Base-by-base conservation (phyloP, 2,329 filamentous ascomycete species). In the Hypoxylon sp. region DNA sequence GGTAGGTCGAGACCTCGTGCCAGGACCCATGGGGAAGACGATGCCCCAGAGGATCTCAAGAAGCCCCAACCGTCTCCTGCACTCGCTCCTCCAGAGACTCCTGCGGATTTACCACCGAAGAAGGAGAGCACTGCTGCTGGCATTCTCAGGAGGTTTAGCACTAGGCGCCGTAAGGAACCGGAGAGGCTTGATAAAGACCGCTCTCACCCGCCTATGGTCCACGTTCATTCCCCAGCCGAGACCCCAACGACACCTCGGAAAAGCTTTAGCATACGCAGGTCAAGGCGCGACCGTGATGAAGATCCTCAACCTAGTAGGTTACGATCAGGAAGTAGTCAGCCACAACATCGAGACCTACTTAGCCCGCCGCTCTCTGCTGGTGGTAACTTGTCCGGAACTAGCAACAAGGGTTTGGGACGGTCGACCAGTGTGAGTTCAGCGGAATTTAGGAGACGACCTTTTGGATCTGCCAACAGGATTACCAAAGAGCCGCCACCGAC, bases 11-110 rank as follows among this genome's bases (percentile, higher is more conserved):
- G 96, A 54, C 93, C 94, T 6, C 88, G 96, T 53, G 94, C 96
- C 37, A 88, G 96, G 71, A 98, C 96, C 0, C 95, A 98, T 76
- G 96, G 95, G 15, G 96, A 98, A 79, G 95, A 98, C 69, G 96
- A 99, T 64, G 87, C 93, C 10, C 87, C 90, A 0, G 93, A 97
- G 53, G 86, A 86, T 6, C 82, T 92, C 77, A 91, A 93, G 79
- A 88, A 89, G 71, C 80, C 91, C 19, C 88, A 90, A 79, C 85
- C 69, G 75, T 85, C 70, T 74, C 86, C 74, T 78, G 80, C 69
- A 77, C 84, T 72, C 78, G 81, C 42, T 80, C 85, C 63, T 79
- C 87, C 73, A 75, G 86, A 90, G 27, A 85, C 88, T 21, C 87
- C 88, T 32, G 78, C 83, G 19, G 91, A 89, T 77, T 87, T 86